Percentiles rank a stretch among this genome's conserved stretches.
Conservation (phyloP, 2,329 filamentous ascomycete genomes). For the Fusarium xylarioides region DNA sequence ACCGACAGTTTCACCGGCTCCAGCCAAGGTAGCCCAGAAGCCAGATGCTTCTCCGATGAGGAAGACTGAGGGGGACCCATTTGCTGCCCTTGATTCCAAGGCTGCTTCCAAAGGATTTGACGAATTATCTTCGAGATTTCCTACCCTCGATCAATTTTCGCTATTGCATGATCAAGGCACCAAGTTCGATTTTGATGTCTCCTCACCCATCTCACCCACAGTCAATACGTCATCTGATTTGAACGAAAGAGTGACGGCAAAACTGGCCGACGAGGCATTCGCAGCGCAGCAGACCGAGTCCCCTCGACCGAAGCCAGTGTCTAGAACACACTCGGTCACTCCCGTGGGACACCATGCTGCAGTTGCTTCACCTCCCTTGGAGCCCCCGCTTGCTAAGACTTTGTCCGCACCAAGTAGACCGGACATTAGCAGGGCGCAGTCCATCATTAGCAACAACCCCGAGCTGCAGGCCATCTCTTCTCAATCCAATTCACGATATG, state of each 20-base stretch:
- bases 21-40: slow-evolving; percentile 50
- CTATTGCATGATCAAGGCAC: slow-evolving; percentile 84
- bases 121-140: slow-evolving; percentile 86
- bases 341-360: slow-evolving; percentile 39
- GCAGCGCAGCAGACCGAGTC: slow-evolving; percentile 52
- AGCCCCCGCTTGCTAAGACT: slow-evolving; percentile 50
- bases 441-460: slow-evolving; percentile 70
- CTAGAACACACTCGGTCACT: slow-evolving; percentile 46
- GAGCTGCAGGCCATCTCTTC: slow-evolving; percentile 67
- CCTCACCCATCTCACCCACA: slow-evolving; percentile 58
- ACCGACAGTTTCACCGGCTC: slow-evolving; percentile 52
- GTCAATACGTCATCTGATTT: slow-evolving; percentile 57
- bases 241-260: slow-evolving; percentile 75
- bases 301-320: slow-evolving; percentile 30
- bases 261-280: slow-evolving; percentile 87
- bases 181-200: slow-evolving; percentile 84
- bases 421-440: slow-evolving; percentile 68
- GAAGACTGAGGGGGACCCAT: slow-evolving; percentile 80
- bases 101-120: slow-evolving; percentile 65
- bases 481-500: slow-evolving; percentile 51
- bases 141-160: slow-evolving; percentile 91
- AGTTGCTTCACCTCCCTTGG: slow-evolving; percentile 39
- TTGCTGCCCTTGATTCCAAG: slow-evolving; percentile 83
- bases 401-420: slow-evolving; percentile 54
- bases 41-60: slow-evolving; percentile 71